Evolutionary conservation across 2,329 filamentous ascomycete species (phyloP).

Genomic region (Epichloe hybrida): DNA sequence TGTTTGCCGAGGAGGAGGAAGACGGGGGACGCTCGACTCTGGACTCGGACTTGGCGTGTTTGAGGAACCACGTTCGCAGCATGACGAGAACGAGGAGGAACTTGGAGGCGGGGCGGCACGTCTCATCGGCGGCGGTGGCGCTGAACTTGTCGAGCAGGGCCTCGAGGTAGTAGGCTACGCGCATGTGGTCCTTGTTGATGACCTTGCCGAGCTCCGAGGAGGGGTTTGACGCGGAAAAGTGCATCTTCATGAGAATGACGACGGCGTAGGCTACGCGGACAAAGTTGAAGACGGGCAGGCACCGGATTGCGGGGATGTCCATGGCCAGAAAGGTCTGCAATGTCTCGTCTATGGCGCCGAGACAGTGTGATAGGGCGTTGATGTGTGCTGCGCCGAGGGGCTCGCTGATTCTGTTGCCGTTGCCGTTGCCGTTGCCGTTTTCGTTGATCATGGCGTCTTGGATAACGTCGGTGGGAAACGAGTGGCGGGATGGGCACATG

Average conservation of each 20-base stretch:
- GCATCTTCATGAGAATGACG: constrained; percentile 61
- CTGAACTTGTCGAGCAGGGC: constrained; percentile 56
- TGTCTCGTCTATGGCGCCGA: constrained; percentile 51
- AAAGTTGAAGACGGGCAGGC: constrained; percentile 56
- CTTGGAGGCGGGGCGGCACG: constrained; percentile 52
- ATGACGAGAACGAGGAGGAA: constrained; percentile 59
- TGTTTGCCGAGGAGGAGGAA: constrained; percentile 25
- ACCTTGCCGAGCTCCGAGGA: constrained; percentile 56
- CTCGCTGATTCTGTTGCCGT: constrained; percentile 26
- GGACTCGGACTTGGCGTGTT: constrained; percentile 25
- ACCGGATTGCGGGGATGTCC: constrained; percentile 44
- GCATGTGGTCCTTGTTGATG: constrained; percentile 54
- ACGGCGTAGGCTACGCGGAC: constrained; percentile 59
- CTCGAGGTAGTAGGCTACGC: constrained; percentile 52
- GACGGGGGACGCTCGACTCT: background rate
- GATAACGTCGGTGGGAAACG: constrained; percentile 31
- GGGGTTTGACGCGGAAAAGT: constrained; percentile 50
- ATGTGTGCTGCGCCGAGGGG: constrained; percentile 40
- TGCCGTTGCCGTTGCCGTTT: constrained; percentile 20
- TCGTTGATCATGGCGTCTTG: constrained; percentile 25
- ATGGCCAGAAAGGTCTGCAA: constrained; percentile 52
- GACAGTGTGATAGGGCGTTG: constrained; percentile 51
- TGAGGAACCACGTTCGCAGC: constrained; percentile 55
- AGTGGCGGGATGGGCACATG: constrained; percentile 38
- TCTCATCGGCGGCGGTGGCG: constrained; percentile 46